phyloP scores from a whole-genome alignment of 2,329 filamentous ascomycete genomes.

The Paraphoma chrysanthemicola region DNA sequence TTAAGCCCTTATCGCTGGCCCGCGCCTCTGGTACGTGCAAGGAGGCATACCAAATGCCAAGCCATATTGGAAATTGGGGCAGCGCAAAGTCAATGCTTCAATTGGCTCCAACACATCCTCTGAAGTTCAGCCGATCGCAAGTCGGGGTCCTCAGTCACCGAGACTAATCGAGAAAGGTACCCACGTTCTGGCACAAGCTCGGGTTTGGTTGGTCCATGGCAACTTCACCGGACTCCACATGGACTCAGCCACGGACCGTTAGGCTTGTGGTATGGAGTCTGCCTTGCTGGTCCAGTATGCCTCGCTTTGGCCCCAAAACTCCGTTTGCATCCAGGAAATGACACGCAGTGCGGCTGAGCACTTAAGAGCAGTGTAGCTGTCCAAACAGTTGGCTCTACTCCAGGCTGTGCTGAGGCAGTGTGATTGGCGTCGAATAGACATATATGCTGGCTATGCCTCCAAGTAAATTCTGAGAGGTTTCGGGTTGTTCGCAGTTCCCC shows the following conservation, averaged over 20 bases:
- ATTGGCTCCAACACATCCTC: background rate
- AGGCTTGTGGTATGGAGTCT: background rate
- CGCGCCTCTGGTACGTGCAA: background rate
- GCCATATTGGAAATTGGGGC: background rate
- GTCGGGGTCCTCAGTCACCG: too few species aligned
- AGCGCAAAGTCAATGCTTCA: background rate
- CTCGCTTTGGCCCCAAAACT: background rate
- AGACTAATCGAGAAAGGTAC: too few species aligned
- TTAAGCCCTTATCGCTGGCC: background rate
- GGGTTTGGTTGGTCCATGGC: background rate
- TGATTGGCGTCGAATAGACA: background rate
- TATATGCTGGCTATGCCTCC: constrained; percentile 1
- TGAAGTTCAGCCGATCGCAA: too few species aligned
- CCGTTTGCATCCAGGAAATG: background rate
- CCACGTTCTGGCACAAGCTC: background rate
- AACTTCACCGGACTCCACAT: background rate
- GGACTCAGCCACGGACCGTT: background rate
- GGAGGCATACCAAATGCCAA: background rate
- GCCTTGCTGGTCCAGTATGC: too few species aligned
- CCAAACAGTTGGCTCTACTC: background rate
- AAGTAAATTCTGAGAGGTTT: background rate
- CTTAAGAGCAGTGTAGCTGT: background rate
- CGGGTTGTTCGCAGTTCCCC: background rate
- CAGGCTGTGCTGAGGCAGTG: background rate
- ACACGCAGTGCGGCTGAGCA: background rate